Percentiles rank a stretch among this genome's conserved stretches.
phyloP scores from a whole-genome alignment of 129 eudicot species.

The Oenanthe sinensis region DNA sequence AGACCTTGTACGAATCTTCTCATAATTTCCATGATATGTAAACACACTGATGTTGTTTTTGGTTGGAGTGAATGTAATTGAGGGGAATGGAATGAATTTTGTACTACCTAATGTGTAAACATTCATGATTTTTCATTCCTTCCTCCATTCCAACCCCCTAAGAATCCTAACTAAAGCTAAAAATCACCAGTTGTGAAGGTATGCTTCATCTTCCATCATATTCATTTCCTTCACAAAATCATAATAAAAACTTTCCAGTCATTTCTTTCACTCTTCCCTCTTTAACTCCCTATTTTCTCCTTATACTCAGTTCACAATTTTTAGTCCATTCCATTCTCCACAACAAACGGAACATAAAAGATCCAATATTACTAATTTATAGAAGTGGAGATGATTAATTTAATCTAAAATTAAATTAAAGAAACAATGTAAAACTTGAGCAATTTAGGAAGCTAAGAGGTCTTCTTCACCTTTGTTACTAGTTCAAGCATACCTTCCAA shows the following conservation, averaged over 20 bases:
- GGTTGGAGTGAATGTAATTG: background rate
- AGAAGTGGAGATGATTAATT: no score
- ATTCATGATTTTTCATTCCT: background rate
- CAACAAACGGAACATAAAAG: background rate
- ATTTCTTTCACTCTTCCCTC: background rate
- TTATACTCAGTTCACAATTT: no score
- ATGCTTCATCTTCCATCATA: background rate
- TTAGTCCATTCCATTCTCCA: background rate
- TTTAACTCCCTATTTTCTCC: background rate
- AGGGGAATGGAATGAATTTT: background rate
- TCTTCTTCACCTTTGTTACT: background rate
- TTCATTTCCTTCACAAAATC: background rate
- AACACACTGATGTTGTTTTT: background rate
- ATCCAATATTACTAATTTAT: no score
- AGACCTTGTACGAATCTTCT: background rate
- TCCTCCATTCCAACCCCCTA: background rate
- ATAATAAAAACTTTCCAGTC: background rate
- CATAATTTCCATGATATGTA: background rate
- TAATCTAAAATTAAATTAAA: no score
- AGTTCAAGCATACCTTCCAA: no score
- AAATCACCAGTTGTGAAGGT: background rate
- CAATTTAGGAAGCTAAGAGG: background rate
- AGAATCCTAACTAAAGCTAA: background rate
- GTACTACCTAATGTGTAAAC: background rate
- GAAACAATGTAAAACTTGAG: background rate